phyloP scores from a whole-genome alignment of 2,329 filamentous ascomycete species.

The Trematosphaeria pertusa region DNA sequence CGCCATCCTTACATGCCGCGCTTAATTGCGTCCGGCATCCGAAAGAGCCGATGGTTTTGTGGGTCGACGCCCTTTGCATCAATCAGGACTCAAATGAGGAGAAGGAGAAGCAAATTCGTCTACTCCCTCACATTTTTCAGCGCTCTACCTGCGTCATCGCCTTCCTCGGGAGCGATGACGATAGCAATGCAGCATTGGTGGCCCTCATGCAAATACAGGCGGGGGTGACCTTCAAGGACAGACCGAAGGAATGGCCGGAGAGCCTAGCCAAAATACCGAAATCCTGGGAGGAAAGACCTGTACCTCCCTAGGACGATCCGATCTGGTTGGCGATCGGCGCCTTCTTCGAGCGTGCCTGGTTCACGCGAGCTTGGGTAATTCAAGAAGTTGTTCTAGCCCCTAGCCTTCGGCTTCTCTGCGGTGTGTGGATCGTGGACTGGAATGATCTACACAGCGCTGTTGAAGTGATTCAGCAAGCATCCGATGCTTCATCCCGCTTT shows the following conservation, averaged over 20 bases:
- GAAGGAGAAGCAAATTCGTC: neutral
- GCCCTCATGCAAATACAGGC: neutral
- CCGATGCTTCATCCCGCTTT: neutral
- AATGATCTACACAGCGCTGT: conserved; percentile 8
- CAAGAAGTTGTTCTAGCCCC: conserved; percentile 10
- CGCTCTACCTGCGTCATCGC: neutral
- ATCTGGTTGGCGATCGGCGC: conserved; percentile 6
- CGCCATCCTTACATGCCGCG: neutral
- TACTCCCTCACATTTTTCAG: neutral
- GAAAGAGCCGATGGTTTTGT: neutral
- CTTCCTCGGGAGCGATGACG: neutral
- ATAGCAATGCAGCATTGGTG: neutral
- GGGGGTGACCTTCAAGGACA: neutral
- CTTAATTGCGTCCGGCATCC: neutral
- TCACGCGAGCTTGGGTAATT: conserved; percentile 12
- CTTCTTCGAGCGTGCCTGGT: conserved; percentile 9
- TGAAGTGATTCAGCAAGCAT: neutral
- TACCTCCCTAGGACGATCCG: conserved; percentile 1
- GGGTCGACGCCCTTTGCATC: conserved; percentile 1
- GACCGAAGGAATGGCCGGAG: neutral
- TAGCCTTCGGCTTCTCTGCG: conserved; percentile 7
- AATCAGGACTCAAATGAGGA: neutral
- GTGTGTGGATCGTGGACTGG: conserved; percentile 14
- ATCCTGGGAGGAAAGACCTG: neutral
- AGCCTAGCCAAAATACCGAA: neutral